Percentiles rank a stretch among this genome's conserved stretches.
phyloP scores from a whole-genome alignment of 352 stramenopile genomes.

The Globisporangium yorkense region DNA sequence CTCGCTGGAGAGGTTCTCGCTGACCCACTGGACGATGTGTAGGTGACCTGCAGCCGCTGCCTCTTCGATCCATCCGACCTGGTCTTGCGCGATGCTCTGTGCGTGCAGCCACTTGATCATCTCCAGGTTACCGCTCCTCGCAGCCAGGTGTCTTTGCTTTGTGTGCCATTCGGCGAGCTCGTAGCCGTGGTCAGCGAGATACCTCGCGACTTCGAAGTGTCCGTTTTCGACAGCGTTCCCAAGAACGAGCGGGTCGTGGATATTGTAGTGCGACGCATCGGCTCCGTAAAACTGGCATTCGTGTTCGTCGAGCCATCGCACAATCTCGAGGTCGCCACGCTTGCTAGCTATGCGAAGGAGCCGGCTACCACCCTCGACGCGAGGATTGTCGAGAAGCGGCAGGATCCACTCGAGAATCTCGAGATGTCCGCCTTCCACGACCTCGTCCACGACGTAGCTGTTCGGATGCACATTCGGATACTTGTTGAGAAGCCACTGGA shows the following conservation, averaged over 20 bases:
- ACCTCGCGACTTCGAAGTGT: neutral
- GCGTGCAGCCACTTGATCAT: neutral
- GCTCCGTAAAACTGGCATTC: neutral
- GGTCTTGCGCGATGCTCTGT: neutral
- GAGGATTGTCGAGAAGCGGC: neutral
- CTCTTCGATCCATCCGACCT: neutral
- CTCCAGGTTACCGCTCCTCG: neutral
- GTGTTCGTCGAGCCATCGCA: neutral
- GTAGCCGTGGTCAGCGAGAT: neutral
- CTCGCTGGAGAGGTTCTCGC: neutral
- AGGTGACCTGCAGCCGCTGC: neutral
- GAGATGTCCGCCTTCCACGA: neutral
- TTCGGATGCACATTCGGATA: neutral
- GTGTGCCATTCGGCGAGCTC: neutral
- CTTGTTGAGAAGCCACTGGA: neutral
- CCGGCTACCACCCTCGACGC: neutral
- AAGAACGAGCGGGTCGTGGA: neutral
- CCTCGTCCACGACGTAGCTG: neutral
- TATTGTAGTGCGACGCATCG: too few relatives aligned
- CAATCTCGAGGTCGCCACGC: neutral
- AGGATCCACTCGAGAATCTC: neutral
- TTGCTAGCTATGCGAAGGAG: neutral
- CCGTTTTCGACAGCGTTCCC: neutral
- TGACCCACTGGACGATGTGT: neutral
- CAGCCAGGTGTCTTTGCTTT: neutral